Percentiles rank a stretch among this genome's conserved stretches.
These are phyloP conservation scores for Elasticomyces elasticus DNA, from an alignment of 495 filamentous ascomycete genomes.

Conservation along the genomic window DNA sequence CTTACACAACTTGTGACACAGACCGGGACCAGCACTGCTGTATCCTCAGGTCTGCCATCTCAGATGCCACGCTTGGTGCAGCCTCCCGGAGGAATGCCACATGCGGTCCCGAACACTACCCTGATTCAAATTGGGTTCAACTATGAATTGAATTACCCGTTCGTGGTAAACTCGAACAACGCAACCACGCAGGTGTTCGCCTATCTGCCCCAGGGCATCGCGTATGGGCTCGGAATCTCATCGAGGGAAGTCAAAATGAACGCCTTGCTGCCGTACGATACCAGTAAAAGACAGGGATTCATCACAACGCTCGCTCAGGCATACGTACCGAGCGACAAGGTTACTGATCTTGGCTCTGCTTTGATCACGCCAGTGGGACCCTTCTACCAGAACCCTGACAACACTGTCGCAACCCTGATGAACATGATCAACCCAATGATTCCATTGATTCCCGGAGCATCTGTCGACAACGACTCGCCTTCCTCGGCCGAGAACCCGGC, in stretches of 20 bases:
- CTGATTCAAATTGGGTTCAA: constrained; percentile 80
- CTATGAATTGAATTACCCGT: constrained; percentile 67
- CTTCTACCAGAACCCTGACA: constrained; percentile 60
- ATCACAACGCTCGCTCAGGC: constrained; percentile 72
- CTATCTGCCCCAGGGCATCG: constrained; percentile 64
- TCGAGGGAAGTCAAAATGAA: constrained; percentile 51
- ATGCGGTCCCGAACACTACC: constrained; percentile 48
- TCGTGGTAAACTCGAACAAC: constrained; percentile 58
- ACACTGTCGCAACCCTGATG: constrained; percentile 56
- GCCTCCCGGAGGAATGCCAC: constrained; percentile 46
- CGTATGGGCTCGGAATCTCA: constrained; percentile 50
- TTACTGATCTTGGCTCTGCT: constrained; percentile 51
- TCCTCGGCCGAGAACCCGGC: constrained; percentile 27
- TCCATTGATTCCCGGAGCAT: constrained; percentile 60
- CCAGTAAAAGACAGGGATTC: constrained; percentile 56
- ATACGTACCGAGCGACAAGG: constrained; percentile 58
- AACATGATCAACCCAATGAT: constrained; percentile 75
- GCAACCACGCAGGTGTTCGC: constrained; percentile 81
- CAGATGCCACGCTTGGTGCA: constrained; percentile 64
- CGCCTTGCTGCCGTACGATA: constrained; percentile 70
- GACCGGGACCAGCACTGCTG: constrained; percentile 9
- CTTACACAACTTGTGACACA: constrained; percentile 2
- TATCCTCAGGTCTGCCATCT: constrained; percentile 45
- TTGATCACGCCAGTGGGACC: constrained; percentile 56
- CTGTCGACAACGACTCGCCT: constrained; percentile 36